phyloP scores from a whole-genome alignment of 176 grass and related monocot genomes.

The Olyra latifolia region DNA sequence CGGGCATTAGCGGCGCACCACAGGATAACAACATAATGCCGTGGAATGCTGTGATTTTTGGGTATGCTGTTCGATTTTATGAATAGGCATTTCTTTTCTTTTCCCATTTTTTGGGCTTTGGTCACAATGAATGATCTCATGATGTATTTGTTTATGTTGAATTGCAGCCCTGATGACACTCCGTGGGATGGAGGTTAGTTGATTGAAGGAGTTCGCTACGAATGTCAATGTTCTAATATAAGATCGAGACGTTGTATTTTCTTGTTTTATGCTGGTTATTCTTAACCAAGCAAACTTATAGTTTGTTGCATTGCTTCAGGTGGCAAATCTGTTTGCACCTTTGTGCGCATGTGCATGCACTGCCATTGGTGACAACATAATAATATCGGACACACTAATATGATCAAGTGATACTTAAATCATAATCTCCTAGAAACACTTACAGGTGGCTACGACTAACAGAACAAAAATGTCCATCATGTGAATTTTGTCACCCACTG shows the following conservation, averaged over 20 bases:
- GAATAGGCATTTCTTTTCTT: not conserved
- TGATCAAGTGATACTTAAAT: not conserved
- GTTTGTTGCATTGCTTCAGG: not conserved
- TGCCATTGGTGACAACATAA: not conserved
- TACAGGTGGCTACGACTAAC: not conserved
- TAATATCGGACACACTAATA: not conserved
- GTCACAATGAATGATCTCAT: not conserved
- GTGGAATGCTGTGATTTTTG: slow-evolving; percentile 93
- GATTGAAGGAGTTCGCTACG: not conserved
- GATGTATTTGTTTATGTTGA: not conserved
- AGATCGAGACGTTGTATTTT: not conserved
- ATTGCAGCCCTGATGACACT: slow-evolving; percentile 84
- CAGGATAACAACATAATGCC: slow-evolving; percentile 89
- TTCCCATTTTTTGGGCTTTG: not conserved
- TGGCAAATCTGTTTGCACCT: not conserved
- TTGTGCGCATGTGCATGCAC: not conserved
- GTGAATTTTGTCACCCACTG: not conserved
- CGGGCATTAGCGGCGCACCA: slow-evolving; percentile 82
- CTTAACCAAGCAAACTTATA: not conserved
- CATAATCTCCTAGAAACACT: not conserved
- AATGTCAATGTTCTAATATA: not conserved
- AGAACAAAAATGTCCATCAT: not conserved
- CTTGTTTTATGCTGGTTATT: not conserved
- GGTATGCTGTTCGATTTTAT: slow-evolving; percentile 41
- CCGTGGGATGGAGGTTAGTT: slow-evolving; percentile 92